Evolutionary conservation across 352 stramenopile species (phyloP), one percentile per base, ranked within the genome.

Genomic region (Phytopythium delawarense): DNA sequence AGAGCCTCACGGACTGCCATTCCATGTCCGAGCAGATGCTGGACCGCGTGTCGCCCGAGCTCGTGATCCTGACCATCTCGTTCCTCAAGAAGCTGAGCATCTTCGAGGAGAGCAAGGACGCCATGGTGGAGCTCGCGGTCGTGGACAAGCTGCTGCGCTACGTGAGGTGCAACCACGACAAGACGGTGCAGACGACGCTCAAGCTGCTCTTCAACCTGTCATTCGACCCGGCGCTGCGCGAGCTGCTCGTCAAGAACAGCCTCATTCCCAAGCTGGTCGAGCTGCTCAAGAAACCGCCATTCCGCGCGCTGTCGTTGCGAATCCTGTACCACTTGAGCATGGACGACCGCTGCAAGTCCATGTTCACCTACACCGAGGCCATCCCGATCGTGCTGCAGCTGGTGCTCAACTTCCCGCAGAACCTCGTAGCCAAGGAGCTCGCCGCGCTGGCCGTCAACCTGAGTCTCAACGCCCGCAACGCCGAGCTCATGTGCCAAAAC

Each of bases 251-350:
- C 37, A 85, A 92, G 46, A 85, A 89, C 72, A 91, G 86, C 23
- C 73, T 98, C 11, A 94, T 98, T 54, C 89, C 86, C 28, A 96
- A 96, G 59, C 88, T 99, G 30, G 88, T 98, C 28, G 82, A 96
- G 53, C 67, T 98, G 34, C 78, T 98, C 64, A 98, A 98, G 75
- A 95, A 97, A 53, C 81, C 89, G 21, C 87, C 84, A 0, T 98
- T 97, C 64, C 82, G 92, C 57, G 88, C 75, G 4, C 76, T 94
- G 30, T 90, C 87, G 28, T 72, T 98, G 52, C 79, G 90, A 42
- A 88, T 98, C 63, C 73, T 98, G 18, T 99, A 99, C 73, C 92
- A 98, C 59, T 72, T 99, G 44, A 98, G 89, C 69, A 96, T 97
- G 62, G 91, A 97, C 65, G 94, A 98, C 65, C 80, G 87, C 46